Base-by-base conservation (phyloP, 2,329 filamentous ascomycete genomes). In the Alternaria sp. region DNA sequence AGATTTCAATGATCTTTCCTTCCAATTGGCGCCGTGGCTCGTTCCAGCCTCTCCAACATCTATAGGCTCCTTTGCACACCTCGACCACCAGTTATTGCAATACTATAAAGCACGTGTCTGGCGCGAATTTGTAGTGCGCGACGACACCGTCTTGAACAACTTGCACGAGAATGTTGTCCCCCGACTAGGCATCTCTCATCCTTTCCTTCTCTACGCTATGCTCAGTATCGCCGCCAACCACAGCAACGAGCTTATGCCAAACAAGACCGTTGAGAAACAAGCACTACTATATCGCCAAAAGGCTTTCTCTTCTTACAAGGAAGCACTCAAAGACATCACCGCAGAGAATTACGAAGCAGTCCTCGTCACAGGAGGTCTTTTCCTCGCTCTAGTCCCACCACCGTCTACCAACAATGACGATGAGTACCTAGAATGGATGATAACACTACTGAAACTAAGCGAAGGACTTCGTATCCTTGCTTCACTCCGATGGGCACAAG, bases 391-490 rank as follows among this genome's bases (percentile, higher is more conserved):
- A 27, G 60, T 73, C 0, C 60, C 63, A 2, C 57, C 63, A 2
- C 74, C 74, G 2, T 50, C 59, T 5, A 49, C 53, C 2, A 41
- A 56, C 10, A 48, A 18, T 3, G 60, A 61, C 38, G 53, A 68
- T 1, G 64, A 54, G 2, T 54, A 70, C 36, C 59, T 76, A 10
- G 44, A 65, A 6, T 76, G 73, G 74, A 64, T 75, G 40, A 56
- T 64, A 40, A 58, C 63, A 1, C 59, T 73, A 14, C 58, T 78
- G 18, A 65, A 69, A 51, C 70, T 77, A 64, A 74, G 68, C 43
- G 74, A 78, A 45, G 75, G 75, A 9, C 63, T 77, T 1, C 69
- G 74, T 5, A 61, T 77, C 36, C 64, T 78, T 2, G 75, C 73
- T 2, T 63, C 64, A 2, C 62, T 76, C 14, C 72, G 71, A 54